Percentiles rank a stretch among this genome's conserved stretches.
phyloP scores from a whole-genome alignment of 1,284 basidiomycete species.

The Ganoderma lingzhi region DNA sequence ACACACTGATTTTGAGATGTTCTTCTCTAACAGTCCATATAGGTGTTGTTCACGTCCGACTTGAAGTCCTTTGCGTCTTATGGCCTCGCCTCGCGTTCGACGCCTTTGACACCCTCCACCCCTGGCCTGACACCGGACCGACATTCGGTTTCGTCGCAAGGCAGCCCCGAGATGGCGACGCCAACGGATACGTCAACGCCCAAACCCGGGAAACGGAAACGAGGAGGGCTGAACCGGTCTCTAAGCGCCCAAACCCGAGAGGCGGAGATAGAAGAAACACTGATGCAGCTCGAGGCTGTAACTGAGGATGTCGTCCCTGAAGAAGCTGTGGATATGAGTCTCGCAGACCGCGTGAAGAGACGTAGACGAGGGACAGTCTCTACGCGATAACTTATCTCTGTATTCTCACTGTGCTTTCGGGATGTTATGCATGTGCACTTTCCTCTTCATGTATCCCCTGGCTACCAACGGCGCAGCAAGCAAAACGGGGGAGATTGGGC shows the following conservation, averaged over 20 bases:
- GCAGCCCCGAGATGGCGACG: constrained; percentile 16
- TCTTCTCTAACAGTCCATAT: neutral
- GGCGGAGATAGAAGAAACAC: constrained; percentile 14
- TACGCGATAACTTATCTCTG: neutral
- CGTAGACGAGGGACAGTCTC: constrained; percentile 36
- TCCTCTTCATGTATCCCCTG: neutral
- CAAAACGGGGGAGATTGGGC: neutral
- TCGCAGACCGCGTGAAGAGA: constrained; percentile 47
- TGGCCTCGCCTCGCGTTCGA: constrained; percentile 43
- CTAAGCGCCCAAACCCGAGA: neutral
- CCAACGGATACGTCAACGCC: constrained; percentile 11
- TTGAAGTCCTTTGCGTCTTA: constrained; percentile 58
- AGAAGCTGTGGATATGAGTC: constrained; percentile 22
- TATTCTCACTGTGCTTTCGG: neutral
- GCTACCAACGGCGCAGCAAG: neutral
- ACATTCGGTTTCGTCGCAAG: neutral
- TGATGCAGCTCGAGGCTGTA: constrained; percentile 9
- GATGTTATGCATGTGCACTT: neutral
- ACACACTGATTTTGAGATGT: neutral
- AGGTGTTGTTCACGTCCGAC: constrained; percentile 69
- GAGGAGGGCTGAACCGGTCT: constrained; percentile 10
- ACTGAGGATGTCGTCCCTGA: constrained; percentile 14
- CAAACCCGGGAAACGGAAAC: constrained; percentile 31
- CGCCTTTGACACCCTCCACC: constrained; percentile 27
- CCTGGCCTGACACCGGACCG: constrained; percentile 25